Evolutionary conservation across 1,284 basidiomycete species (phyloP).

Genomic region (Rhodotorula glutinis): DNA sequence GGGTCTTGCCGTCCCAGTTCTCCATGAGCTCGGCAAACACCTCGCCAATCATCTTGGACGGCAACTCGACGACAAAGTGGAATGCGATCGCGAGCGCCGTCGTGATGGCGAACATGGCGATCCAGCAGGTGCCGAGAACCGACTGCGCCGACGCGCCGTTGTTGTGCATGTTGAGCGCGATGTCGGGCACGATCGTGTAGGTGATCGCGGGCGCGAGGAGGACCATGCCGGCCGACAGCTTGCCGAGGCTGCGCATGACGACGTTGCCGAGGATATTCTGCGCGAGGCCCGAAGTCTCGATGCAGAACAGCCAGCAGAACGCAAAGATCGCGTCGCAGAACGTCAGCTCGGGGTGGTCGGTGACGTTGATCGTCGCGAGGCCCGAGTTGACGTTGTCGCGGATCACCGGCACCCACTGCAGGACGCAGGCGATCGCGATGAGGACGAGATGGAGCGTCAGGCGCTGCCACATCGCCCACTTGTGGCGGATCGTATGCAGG

Average conservation of each 20-base stretch:
- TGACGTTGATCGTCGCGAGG: conserved; percentile 44
- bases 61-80: conserved; percentile 46
- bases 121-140: conserved; percentile 44
- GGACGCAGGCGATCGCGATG: conserved; percentile 41
- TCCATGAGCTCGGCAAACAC: conserved; percentile 41
- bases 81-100: conserved; percentile 43
- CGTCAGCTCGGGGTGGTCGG: conserved; percentile 43
- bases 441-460: conserved; percentile 43
- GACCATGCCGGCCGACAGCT: conserved; percentile 45
- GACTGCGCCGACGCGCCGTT: conserved; percentile 40
- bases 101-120: conserved; percentile 42
- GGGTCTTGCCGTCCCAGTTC: conserved; percentile 31
- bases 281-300: conserved; percentile 45
- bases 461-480: conserved; percentile 41
- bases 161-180: conserved; percentile 43
- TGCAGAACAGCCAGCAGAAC: conserved; percentile 42
- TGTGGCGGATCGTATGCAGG: conserved; percentile 43
- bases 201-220: conserved; percentile 45
- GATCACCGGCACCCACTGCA: conserved; percentile 44
- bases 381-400: conserved; percentile 46
- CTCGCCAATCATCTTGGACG: conserved; percentile 45
- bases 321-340: conserved; percentile 46
- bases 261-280: conserved; percentile 45
- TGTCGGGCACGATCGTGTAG: conserved; percentile 45
- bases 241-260: conserved; percentile 45